These are phyloP conservation scores for Leccinum subtestaceum DNA, from an alignment of 768 basidiomycete species.

Conservation along the genomic window DNA sequence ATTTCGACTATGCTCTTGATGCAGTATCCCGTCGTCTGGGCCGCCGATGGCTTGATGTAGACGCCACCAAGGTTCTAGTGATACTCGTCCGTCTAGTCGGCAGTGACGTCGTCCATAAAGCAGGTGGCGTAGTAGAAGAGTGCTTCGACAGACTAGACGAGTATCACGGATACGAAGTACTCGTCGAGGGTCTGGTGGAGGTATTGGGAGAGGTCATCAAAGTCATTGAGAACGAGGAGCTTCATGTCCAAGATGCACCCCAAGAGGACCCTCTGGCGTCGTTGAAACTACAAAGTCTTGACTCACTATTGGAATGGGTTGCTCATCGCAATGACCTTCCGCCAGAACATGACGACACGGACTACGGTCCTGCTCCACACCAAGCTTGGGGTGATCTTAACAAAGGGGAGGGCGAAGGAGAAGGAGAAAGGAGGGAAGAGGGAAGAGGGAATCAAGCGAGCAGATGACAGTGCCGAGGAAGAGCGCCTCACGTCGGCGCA, in stretches of 20 bases:
- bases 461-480: conserved; percentile 37
- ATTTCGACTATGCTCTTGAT: conserved; percentile 96
- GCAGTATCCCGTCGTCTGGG: conserved; percentile 82
- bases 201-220: conserved; percentile 84
- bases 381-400: conserved; percentile 51
- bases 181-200: conserved; percentile 85
- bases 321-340: conserved; percentile 39
- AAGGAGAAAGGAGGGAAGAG: conserved; percentile 21
- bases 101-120: conserved; percentile 78
- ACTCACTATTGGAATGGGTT: conserved; percentile 66
- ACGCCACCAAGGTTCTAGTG: conserved; percentile 85
- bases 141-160: conserved; percentile 96
- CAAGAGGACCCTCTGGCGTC: conserved; percentile 17
- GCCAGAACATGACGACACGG: conserved; percentile 40
- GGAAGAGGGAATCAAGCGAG: conserved; percentile 9
- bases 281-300: conserved; percentile 37
- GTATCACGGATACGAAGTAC: conserved; percentile 85
- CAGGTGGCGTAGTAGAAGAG: conserved; percentile 94
- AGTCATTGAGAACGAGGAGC: conserved; percentile 62
- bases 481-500: conserved; percentile 67
- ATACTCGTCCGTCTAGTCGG: conserved; percentile 87
- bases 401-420: conserved; percentile 21
- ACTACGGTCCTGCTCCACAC: conserved; percentile 60
- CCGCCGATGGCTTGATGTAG: conserved; percentile 76
- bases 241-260: conserved; percentile 21